Conservation (phyloP, 2,329 filamentous ascomycete genomes). For the Aspergillus terreus region DNA sequence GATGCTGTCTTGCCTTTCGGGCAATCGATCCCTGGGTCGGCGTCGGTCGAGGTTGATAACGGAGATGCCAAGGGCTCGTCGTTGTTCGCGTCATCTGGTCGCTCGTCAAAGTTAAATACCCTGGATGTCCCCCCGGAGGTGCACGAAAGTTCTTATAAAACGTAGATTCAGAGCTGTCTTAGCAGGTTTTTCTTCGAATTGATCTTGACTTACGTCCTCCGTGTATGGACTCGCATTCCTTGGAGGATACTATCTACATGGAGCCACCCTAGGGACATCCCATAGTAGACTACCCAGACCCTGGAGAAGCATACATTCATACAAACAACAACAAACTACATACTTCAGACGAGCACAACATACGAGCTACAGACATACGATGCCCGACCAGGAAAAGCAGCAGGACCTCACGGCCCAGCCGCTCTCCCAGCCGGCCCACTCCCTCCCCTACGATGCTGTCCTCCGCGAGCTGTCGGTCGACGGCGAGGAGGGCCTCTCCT, state of each 20-base stretch:
- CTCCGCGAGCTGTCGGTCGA: constrained; percentile 55
- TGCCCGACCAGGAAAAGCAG: constrained; percentile 3
- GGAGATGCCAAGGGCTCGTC: not conserved
- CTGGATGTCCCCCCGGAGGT: not conserved
- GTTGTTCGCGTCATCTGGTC: constrained; percentile 8
- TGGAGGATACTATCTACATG: constrained; percentile 31
- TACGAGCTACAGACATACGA: not conserved
- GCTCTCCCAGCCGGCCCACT: constrained; percentile 61
- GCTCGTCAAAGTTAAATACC: constrained; percentile 13
- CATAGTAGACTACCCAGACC: not conserved
- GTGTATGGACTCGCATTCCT: constrained; percentile 32
- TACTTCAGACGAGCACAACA: too few relatives aligned
- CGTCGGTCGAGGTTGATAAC: not conserved
- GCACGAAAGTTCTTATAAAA: not conserved
- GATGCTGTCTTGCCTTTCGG: not conserved
- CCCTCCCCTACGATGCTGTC: constrained; percentile 52
- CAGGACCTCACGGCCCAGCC: constrained; percentile 41
- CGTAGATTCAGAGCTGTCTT: not conserved
- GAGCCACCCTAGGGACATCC: constrained; percentile 24
- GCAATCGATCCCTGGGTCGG: not conserved
- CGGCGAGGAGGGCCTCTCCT: constrained; percentile 55
- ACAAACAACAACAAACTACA: not conserved
- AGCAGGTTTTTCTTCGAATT: not conserved
- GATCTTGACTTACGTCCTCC: not conserved
- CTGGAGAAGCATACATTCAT: constrained; percentile 1